Evolutionary conservation across 1,284 basidiomycete species (phyloP), one percentile per base, ranked within the genome.

Genomic region (Retiboletus flavoniger): DNA sequence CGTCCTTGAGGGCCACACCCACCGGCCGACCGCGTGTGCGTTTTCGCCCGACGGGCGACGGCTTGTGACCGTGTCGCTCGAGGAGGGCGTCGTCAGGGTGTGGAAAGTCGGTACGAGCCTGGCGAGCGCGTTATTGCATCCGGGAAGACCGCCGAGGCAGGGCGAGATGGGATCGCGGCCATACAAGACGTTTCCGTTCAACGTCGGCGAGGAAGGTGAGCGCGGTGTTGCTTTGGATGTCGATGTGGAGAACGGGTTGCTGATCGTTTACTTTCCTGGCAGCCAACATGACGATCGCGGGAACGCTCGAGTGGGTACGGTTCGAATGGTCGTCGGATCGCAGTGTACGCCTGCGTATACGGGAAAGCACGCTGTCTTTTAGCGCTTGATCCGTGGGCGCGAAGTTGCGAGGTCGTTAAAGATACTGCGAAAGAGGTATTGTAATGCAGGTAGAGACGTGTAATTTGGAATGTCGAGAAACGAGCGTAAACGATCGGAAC

Each of bases 11-110:
- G 89, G 92, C 0, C 95, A 98, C 74, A 85, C 85, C 63, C 84
- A 85, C 61, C 75, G 82, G 0, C 83, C 93, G 7, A 82, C 89
- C 0, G 92, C 91, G 0, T 87, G 91, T 58, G 89, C 85, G 52
- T 98, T 98, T 70, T 95, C 93, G 3, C 90, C 93, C 0, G 97
- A 99, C 66, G 96, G 97, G 0, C 77, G 94, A 17, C 78, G 97
- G 16, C 77, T 99, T 13, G 87, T 97, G 21, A 96, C 94, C 0
- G 76, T 95, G 8, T 95, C 90, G 1, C 75, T 98, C 16, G 89
- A 89, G 57, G 95, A 98, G 67, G 84, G 84, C 35, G 77, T 82
- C 5, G 85, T 91, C 16, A 80, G 92, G 9, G 89, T 94, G 14
- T 95, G 93, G 93, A 96, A 95, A 67, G 90, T 95, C 16, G 93